Evolutionary conservation across 805 yeast species (phyloP).

Genomic region (Hanseniaspora pseudoguilliermondii): DNA sequence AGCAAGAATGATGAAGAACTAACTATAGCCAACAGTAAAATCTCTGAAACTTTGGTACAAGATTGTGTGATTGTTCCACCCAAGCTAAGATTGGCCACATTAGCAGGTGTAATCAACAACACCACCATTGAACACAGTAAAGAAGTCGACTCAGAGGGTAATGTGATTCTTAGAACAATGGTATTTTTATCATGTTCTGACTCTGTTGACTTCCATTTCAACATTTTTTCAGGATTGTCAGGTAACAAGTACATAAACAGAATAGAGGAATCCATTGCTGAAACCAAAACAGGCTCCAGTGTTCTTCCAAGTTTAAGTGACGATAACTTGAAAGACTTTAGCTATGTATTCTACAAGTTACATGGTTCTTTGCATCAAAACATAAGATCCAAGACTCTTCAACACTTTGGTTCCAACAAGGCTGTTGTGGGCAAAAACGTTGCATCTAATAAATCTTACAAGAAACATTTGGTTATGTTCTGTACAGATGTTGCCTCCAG

Average conservation of each 20-base stretch:
- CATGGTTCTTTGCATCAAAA: conserved; percentile 90
- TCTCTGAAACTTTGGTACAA: conserved; percentile 81
- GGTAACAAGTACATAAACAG: conserved; percentile 13
- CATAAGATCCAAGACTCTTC: conserved; percentile 63
- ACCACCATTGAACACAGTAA: conserved; percentile 27
- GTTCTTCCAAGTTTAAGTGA: conserved; percentile 22
- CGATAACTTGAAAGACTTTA: conserved; percentile 26
- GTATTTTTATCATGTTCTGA: conserved; percentile 90
- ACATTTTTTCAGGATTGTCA: conserved; percentile 39
- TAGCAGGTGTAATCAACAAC: conserved; percentile 52
- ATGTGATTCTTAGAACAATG: conserved; percentile 43
- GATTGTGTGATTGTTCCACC: conserved; percentile 80
- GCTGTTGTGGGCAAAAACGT: conserved; percentile 20
- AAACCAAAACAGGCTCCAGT: conserved; percentile 21
- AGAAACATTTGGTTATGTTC: conserved; percentile 54
- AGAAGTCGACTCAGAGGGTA: conserved; percentile 15
- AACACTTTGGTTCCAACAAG: conserved; percentile 39
- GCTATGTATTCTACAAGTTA: conserved; percentile 48
- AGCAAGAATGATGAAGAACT: conserved; percentile 34
- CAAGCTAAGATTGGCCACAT: conserved; percentile 70
- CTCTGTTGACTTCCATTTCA: conserved; percentile 88
- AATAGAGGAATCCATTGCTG: conserved; percentile 24
- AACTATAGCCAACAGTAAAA: conserved; percentile 7
- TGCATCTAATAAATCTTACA: conserved; percentile 18
- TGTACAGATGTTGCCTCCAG: conserved; percentile 98